A percentile compares a stretch with the other conserved stretches of the same genome.
These are phyloP conservation scores for Bertia moriformis DNA, from an alignment of 2,329 filamentous ascomycete species.

Conservation along the genomic window DNA sequence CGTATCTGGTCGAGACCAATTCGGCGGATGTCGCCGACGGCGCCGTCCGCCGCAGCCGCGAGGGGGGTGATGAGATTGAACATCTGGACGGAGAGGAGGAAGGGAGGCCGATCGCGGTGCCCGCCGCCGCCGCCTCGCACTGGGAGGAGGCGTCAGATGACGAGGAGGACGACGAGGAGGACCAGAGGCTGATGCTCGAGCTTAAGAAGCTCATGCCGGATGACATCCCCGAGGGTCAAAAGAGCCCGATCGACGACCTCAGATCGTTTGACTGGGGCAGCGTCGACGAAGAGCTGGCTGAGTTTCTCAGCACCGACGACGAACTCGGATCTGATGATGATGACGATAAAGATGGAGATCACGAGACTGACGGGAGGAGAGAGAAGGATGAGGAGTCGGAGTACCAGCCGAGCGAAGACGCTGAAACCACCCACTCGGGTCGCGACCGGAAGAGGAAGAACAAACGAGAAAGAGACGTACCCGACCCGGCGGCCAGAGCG, in stretches of 20 bases:
- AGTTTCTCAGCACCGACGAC: conserved; percentile 49
- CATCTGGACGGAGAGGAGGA: conserved; percentile 19
- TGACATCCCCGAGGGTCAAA: conserved; percentile 30
- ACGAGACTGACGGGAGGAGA: conserved; percentile 3
- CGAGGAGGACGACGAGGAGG: conserved; percentile 25
- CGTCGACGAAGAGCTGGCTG: conserved; percentile 59
- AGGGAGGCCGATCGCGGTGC: conserved; percentile 15
- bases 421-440: conserved; percentile 13
- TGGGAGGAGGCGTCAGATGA: conserved; percentile 17
- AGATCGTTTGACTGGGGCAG: conserved; percentile 45
- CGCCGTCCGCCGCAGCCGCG: conserved; percentile 58
- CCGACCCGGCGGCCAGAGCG: too few species aligned
- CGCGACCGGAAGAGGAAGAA: conserved; percentile 11
- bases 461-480: too few species aligned
- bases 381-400: conserved; percentile 4
- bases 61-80: too few species aligned
- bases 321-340: conserved; percentile 28
- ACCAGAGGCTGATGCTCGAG: too few species aligned
- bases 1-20: conserved; percentile 37
- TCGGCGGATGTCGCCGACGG: conserved; percentile 22
- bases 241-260: conserved; percentile 38
- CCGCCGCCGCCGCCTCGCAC: conserved; percentile 10
- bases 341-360: conserved; percentile 8
- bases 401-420: conserved; percentile 5
- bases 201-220: conserved; percentile 32